Conservation (phyloP, 108 stramenopile species). For the Fragilaria radians region DNA sequence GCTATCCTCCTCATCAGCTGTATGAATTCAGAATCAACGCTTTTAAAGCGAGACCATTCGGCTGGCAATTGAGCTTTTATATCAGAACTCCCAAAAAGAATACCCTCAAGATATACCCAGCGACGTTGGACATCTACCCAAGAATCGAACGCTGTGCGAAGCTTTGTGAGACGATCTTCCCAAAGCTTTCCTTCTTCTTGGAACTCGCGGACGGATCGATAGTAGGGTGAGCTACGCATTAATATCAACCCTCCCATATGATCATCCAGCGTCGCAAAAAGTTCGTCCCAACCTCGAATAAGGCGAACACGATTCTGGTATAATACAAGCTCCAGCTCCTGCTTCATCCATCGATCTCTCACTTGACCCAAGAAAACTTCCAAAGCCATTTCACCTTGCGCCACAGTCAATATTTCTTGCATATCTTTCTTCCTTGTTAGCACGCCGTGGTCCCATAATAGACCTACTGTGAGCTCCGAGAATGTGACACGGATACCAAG, state of each 20-base stretch:
- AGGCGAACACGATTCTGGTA: slow-evolving; percentile 93
- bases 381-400: slow-evolving; percentile 98
- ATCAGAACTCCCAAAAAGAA: slow-evolving; percentile 91
- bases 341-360: slow-evolving; percentile 92
- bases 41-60: slow-evolving; percentile 93
- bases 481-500: slow-evolving; percentile 67
- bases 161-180: slow-evolving; percentile 90
- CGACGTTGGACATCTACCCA: slow-evolving; percentile 98
- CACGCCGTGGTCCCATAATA: slow-evolving; percentile 90
- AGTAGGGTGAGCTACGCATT: slow-evolving; percentile 95
- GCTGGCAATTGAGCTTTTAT: slow-evolving; percentile 95
- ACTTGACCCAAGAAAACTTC: slow-evolving; percentile 93
- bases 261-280: slow-evolving; percentile 94
- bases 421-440: slow-evolving; percentile 81
- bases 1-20: slow-evolving; percentile 88
- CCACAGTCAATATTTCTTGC: slow-evolving; percentile 79
- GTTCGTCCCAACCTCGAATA: slow-evolving; percentile 92
- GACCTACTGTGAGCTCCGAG: slow-evolving; percentile 85
- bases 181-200: slow-evolving; percentile 93
- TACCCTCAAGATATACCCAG: slow-evolving; percentile 97
- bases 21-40: slow-evolving; percentile 92
- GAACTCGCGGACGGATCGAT: slow-evolving; percentile 87
- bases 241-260: slow-evolving; percentile 87
- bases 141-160: slow-evolving; percentile 86
- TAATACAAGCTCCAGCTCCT: slow-evolving; percentile 87